These are phyloP conservation scores for Tylopilus orsonianus DNA, from an alignment of 1,284 basidiomycete genomes.

Conservation along the genomic window DNA sequence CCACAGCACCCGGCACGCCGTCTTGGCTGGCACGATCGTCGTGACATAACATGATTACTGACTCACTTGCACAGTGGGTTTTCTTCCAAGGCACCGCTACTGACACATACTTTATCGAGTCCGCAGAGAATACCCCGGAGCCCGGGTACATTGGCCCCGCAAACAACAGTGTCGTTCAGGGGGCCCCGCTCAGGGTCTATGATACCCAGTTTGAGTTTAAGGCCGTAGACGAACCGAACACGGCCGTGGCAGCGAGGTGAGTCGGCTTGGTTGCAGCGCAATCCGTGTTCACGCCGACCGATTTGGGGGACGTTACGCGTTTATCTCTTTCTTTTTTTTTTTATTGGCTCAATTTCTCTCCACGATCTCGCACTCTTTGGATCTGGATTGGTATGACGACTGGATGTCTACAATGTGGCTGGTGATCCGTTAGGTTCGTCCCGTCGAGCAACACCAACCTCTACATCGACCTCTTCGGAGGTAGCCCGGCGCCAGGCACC, in stretches of 20 bases:
- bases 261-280: not conserved
- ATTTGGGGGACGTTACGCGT: not conserved
- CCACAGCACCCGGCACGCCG: not conserved
- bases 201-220: not conserved
- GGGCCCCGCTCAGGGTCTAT: not conserved
- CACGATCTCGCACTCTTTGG: not conserved
- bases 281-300: not conserved
- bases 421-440: not conserved
- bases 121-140: not conserved
- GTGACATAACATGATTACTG: not conserved
- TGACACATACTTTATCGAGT: not conserved
- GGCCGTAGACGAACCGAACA: not conserved
- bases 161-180: not conserved
- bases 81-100: not conserved
- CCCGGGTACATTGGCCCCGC: too few species aligned
- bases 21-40: too few species aligned
- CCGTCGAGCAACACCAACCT: not conserved
- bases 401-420: too few species aligned
- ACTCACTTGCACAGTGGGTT: not conserved
- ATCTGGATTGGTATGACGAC: too few species aligned
- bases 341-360: not conserved
- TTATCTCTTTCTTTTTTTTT: not conserved
- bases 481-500: not conserved
- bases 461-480: not conserved
- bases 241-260: not conserved